Base-by-base conservation (phyloP, 2,329 filamentous ascomycete species). In the Fusarium paranaense region DNA sequence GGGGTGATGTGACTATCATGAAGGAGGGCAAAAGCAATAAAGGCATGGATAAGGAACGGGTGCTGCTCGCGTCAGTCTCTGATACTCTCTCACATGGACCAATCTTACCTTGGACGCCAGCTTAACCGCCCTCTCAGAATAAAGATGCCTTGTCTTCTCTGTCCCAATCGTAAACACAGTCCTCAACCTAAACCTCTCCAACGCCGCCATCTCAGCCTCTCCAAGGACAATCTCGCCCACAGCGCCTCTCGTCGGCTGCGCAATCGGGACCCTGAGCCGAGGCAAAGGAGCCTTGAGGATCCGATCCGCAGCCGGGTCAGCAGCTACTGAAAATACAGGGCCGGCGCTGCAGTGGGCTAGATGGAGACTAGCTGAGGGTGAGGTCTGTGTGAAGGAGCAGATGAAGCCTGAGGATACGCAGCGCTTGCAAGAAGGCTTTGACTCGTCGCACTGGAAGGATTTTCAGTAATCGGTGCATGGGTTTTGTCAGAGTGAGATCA, bases 41-140 rank as follows among this genome's bases (percentile, higher is more conserved):
- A 82, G 56, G 87, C 81, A 76, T 91, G 89, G 81, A 90, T 85
- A 6, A 91, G 81, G 64, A 87, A 90, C 0, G 86, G 83, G 58
- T 88, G 81, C 86, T 87, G 35, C 22, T 16, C 4, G 0, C 13
- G 62, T 64, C 20, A 69, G 62, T 58, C 38, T 22, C 25, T 14
- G n/a, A 40, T 6, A 37, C 18, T 16, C 40, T 54, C 27, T 14
- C 5, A 20, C 5, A 40, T 13, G 7, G 42, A 47, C 0, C 8
- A 47, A 47, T 22, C 42, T 50, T 65, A 87, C 86, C 52, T 80
- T 77, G 16, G 81, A 81, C 0, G 83, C 83, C n/a, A 88, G 78
- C 9, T 78, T 76, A 1, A 83, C 76, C 5, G 82, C 79, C 32
- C 82, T 80, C 8, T 81, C 73, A 22, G 82, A 76, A 64, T 85